A percentile compares a stretch with the other conserved stretches of the same genome.
phyloP scores from a whole-genome alignment of 306 rosid genomes.

The Dalbergia cultrata region DNA sequence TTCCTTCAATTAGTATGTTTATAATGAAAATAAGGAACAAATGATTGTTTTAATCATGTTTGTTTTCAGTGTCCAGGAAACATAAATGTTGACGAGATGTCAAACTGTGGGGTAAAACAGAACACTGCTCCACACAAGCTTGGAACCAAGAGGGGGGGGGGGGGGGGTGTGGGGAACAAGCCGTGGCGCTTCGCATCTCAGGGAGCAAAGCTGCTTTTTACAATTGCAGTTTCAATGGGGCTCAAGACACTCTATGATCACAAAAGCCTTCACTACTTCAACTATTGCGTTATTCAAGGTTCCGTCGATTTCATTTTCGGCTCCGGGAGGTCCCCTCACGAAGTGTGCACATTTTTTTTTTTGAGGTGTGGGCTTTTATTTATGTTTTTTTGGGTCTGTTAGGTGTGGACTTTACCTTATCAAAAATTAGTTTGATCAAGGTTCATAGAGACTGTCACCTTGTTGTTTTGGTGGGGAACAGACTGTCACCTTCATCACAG shows the following conservation, averaged over 20 bases:
- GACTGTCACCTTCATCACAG: too few relatives aligned
- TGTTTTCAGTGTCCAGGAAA: not conserved
- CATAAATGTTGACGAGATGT: not conserved
- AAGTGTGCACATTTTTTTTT: conserved; percentile 42
- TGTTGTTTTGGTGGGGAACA: too few relatives aligned
- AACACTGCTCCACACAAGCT: conserved; percentile 62
- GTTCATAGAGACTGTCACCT: not conserved
- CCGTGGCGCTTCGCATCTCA: conserved; percentile 67
- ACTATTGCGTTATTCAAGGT: conserved; percentile 73
- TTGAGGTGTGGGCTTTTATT: too few relatives aligned
- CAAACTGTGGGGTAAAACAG: conserved; percentile 47
- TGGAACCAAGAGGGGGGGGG: conserved; percentile 49
- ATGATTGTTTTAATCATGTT: not conserved
- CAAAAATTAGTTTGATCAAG: not conserved
- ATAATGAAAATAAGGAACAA: not conserved
- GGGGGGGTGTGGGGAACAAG: conserved; percentile 81
- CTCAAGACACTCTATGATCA: conserved; percentile 82
- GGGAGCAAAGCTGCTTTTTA: conserved; percentile 76
- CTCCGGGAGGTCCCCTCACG: conserved; percentile 70
- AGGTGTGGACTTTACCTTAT: conserved; percentile 28
- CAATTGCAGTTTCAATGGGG: conserved; percentile 72
- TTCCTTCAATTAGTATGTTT: too few relatives aligned
- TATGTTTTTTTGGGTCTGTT: too few relatives aligned
- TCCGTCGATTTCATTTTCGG: conserved; percentile 84
- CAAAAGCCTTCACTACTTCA: conserved; percentile 80